Evolutionary conservation across 164 flowering plant species (phyloP), one percentile per base, ranked within the genome.

Genomic region (Vitis riparia): DNA sequence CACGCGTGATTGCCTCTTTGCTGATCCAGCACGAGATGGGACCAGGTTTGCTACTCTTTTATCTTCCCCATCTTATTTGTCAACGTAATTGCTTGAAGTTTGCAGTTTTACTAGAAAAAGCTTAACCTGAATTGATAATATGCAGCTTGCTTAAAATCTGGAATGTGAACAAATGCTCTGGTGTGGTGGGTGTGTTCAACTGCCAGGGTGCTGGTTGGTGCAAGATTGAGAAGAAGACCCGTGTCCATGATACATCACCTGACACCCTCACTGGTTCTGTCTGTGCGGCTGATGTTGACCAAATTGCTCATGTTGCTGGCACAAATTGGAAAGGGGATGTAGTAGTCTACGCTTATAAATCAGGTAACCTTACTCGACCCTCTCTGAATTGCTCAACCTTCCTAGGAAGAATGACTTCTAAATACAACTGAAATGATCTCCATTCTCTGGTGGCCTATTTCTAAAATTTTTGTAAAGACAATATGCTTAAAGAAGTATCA

Each of bases 161-260:
- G 99, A 95, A 93, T 66, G 37, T 83, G 81, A 95, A 95, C 82
- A 89, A 88, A 68, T 90, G 85, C 72, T 72, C 92, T 32, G 99
- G 99, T 11, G 86, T 95, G 68, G 97, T 93, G 52, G 98, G 99
- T 53, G 94, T 90, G 49, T 95, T 92, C 81, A 95, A 95, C 79
- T 95, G 99, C 85, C 99, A 95, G 81, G 99, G 99, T 68, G 99
- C 99, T 27, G 98, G 97, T 11, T 95, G 98, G 98, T 91, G 97
- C 88, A 91, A 83, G 81, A 69, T 81, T 49, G 72, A 63, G 1
- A 95, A 95, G 84, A 95, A 86, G 73, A 93, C 90, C 10, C 92
- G 90, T 62, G 91, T 94, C 55, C 99, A 94, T 68, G 92, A 94
- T 66, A 73, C 72, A 12, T 78, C 90, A n/a, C 99, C 99, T 16